Evolutionary conservation across 106 monocot genomes (phyloP).

Genomic region (Acorus calamus): DNA sequence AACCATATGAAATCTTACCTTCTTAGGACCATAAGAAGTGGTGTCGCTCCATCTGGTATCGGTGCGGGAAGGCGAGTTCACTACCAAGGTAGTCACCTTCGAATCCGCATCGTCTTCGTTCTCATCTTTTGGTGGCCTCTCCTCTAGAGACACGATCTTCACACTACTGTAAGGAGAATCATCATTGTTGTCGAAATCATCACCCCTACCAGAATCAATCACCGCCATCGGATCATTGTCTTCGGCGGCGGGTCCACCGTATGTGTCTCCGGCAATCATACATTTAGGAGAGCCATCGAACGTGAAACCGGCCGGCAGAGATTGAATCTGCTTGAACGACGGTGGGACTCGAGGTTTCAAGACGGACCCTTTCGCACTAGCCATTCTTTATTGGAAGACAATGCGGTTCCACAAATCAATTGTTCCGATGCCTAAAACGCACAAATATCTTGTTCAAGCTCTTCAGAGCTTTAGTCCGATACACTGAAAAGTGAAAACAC

Average conservation of each 20-base stretch:
- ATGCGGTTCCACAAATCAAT: neutral
- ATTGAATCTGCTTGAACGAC: neutral
- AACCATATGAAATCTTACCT: constrained; percentile 28
- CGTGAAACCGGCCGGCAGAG: constrained; percentile 1
- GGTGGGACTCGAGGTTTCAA: neutral
- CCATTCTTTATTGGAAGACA: constrained; percentile 13
- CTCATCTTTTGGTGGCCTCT: constrained; percentile 6
- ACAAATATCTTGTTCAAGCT: neutral
- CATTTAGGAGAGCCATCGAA: neutral
- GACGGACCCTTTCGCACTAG: neutral
- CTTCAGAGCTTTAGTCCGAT: no score
- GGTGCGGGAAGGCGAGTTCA: constrained; percentile 7
- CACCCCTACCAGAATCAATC: neutral
- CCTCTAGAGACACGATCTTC: constrained; percentile 12
- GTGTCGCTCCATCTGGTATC: constrained; percentile 57
- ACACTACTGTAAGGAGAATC: constrained; percentile 61
- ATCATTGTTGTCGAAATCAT: constrained; percentile 11
- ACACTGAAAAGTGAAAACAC: no score
- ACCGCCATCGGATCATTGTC: neutral
- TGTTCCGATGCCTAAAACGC: constrained; percentile 12
- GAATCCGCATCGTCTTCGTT: constrained; percentile 3
- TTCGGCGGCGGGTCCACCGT: constrained; percentile 1
- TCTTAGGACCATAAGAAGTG: constrained; percentile 40
- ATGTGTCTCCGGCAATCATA: neutral
- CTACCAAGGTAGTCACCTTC: constrained; percentile 4